Conservation (phyloP, 2,329 filamentous ascomycete species). For the Pleoardoris graminearum region DNA sequence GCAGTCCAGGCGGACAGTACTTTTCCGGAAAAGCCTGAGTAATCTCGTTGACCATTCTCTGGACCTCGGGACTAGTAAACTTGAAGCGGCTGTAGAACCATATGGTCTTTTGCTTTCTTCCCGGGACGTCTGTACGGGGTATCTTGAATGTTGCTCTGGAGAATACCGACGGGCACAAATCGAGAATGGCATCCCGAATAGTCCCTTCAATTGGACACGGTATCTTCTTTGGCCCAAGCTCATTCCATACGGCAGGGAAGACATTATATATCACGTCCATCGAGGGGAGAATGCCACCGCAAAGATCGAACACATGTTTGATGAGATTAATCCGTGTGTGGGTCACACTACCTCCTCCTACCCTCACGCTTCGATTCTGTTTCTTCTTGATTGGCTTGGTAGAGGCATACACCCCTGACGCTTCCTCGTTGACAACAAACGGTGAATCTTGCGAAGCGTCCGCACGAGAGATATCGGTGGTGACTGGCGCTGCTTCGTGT, state of each 20-base stretch:
- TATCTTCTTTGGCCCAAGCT: conserved; percentile 42
- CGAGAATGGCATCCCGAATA: conserved; percentile 54
- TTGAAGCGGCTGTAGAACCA: conserved; percentile 53
- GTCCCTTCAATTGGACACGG: conserved; percentile 58
- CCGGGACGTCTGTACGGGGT: conserved; percentile 20
- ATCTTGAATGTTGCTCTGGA: conserved; percentile 50
- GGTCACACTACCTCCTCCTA: conserved; percentile 49
- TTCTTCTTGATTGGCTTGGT: background rate
- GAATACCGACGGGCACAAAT: conserved; percentile 55
- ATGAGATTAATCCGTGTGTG: conserved; percentile 54
- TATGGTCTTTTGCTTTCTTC: conserved; percentile 55
- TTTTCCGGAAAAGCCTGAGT: conserved; percentile 45
- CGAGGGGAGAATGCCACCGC: conserved; percentile 60
- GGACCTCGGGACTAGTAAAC: conserved; percentile 51
- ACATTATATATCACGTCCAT: conserved; percentile 59
- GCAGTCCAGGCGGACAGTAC: conserved; percentile 41
- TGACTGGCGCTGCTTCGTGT: too few species aligned
- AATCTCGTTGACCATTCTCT: conserved; percentile 55
- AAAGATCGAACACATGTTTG: conserved; percentile 57
- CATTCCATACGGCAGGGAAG: conserved; percentile 58
- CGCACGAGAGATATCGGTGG: too few species aligned
- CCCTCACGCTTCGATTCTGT: conserved; percentile 21
- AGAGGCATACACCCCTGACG: background rate
- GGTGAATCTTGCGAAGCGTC: background rate
- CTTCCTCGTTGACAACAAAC: background rate